phyloP scores from a whole-genome alignment of 2,329 filamentous ascomycete species.

The Dothidotthia symphoricarpi region DNA sequence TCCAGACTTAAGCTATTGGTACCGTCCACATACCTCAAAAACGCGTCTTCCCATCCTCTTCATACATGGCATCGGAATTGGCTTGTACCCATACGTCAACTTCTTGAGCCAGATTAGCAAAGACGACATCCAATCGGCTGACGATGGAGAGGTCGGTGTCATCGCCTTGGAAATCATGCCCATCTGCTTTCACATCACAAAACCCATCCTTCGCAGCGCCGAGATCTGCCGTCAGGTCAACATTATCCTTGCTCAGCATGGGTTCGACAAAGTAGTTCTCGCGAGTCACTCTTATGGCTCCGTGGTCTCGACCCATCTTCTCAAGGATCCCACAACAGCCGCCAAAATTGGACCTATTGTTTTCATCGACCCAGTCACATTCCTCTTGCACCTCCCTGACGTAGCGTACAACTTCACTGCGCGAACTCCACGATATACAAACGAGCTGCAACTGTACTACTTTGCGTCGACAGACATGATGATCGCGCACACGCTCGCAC shows the following conservation, averaged over 20 bases:
- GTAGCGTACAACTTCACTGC: slow-evolving; percentile 67
- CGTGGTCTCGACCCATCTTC: slow-evolving; percentile 61
- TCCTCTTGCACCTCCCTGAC: slow-evolving; percentile 66
- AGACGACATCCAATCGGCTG: slow-evolving; percentile 18
- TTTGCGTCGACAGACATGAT: slow-evolving; percentile 68
- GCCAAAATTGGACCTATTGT: slow-evolving; percentile 50
- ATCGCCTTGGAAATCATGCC: slow-evolving; percentile 66
- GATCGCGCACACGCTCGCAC: slow-evolving; percentile 61
- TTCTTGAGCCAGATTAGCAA: slow-evolving; percentile 57
- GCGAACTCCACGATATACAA: slow-evolving; percentile 48
- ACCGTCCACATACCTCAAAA: slow-evolving; percentile 61
- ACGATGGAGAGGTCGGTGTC: slow-evolving; percentile 57
- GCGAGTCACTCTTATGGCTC: slow-evolving; percentile 64
- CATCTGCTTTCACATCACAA: slow-evolving; percentile 62
- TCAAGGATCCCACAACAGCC: slow-evolving; percentile 51
- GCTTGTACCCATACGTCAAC: slow-evolving; percentile 60
- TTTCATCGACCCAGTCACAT: slow-evolving; percentile 63
- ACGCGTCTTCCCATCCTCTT: slow-evolving; percentile 62
- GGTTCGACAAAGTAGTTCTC: slow-evolving; percentile 59
- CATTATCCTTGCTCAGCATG: slow-evolving; percentile 57
- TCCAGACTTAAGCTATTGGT: slow-evolving; percentile 61
- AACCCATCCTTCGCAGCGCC: slow-evolving; percentile 51
- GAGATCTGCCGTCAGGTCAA: slow-evolving; percentile 59
- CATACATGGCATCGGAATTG: slow-evolving; percentile 69
- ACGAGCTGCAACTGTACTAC: slow-evolving; percentile 69